Evolutionary conservation across 2,329 filamentous ascomycete species (phyloP).

Genomic region (Calonectria henricotiae): DNA sequence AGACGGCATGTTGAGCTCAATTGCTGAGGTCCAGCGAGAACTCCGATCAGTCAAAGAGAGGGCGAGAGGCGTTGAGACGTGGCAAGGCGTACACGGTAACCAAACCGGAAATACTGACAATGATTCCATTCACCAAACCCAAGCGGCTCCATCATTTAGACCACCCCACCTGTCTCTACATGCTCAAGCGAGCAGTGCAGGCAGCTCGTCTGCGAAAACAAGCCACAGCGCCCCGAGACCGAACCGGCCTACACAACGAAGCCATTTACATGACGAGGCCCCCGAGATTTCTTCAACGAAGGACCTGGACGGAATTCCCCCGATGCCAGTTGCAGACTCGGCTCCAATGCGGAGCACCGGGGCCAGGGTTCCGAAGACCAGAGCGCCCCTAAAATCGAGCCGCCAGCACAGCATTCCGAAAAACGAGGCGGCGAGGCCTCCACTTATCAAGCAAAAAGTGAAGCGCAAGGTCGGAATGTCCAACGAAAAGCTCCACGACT

Average conservation of each 20-base stretch:
- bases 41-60: background rate
- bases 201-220: background rate
- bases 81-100: background rate
- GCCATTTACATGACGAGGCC: background rate
- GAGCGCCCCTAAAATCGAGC: background rate
- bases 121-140: background rate
- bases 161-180: background rate
- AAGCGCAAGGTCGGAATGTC: constrained; percentile 15
- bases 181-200: background rate
- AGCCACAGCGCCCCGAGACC: background rate
- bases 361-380: background rate
- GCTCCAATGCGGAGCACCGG: constrained; percentile 44
- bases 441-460: background rate
- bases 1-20: constrained; percentile 45
- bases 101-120: background rate
- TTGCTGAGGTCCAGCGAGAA: constrained; percentile 42
- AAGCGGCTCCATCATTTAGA: background rate
- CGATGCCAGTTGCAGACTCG: constrained; percentile 32
- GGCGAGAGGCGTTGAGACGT: background rate
- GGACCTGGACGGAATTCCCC: constrained; percentile 35
- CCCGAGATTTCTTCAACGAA: background rate
- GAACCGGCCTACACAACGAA: background rate
- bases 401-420: background rate
- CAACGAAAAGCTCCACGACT: background rate
- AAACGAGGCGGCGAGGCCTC: constrained; percentile 22